A percentile compares a stretch with the other conserved stretches of the same genome.
Evolutionary conservation across 768 basidiomycete species (phyloP).

Genomic region (Tricholoma saponaceum): DNA sequence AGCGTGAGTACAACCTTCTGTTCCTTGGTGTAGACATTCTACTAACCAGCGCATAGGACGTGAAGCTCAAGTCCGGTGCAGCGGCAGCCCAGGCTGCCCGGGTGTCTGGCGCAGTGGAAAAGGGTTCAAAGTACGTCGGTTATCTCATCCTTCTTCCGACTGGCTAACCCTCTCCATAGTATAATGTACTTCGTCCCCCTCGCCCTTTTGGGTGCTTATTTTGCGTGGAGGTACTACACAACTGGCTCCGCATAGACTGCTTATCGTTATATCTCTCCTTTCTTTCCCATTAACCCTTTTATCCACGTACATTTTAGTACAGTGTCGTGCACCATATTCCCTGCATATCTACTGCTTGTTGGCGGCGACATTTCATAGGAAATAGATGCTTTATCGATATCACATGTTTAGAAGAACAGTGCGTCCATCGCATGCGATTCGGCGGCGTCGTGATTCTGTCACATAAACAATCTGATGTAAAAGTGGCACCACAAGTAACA

Average conservation of each 20-base stretch:
- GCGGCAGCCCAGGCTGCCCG: conserved; percentile 41
- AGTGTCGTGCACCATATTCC: conserved; percentile 1
- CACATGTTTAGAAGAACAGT: not conserved
- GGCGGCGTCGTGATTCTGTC: not conserved
- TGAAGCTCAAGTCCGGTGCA: conserved; percentile 51
- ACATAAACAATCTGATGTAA: not conserved
- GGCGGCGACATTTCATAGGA: not conserved
- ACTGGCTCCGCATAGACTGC: conserved; percentile 38
- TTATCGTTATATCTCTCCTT: conserved; percentile 11
- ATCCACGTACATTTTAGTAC: not conserved
- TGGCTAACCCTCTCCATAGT: conserved; percentile 31
- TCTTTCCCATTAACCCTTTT: too few relatives aligned
- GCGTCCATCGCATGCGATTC: not conserved
- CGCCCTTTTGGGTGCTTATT: conserved; percentile 75
- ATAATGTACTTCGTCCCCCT: conserved; percentile 85
- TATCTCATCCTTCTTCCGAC: conserved; percentile 8
- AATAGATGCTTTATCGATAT: not conserved
- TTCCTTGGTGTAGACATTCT: conserved; percentile 5
- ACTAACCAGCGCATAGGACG: conserved; percentile 29
- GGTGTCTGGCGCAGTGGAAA: conserved; percentile 52
- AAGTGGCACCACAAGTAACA: not conserved
- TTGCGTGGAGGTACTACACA: conserved; percentile 79
- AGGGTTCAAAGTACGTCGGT: conserved; percentile 59
- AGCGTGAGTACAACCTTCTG: conserved; percentile 40
- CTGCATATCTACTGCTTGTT: conserved; percentile 5